A percentile compares a stretch with the other conserved stretches of the same genome.
These are phyloP conservation scores for Alternaria ethzedia DNA, from an alignment of 2,329 filamentous ascomycete species.

Conservation along the genomic window DNA sequence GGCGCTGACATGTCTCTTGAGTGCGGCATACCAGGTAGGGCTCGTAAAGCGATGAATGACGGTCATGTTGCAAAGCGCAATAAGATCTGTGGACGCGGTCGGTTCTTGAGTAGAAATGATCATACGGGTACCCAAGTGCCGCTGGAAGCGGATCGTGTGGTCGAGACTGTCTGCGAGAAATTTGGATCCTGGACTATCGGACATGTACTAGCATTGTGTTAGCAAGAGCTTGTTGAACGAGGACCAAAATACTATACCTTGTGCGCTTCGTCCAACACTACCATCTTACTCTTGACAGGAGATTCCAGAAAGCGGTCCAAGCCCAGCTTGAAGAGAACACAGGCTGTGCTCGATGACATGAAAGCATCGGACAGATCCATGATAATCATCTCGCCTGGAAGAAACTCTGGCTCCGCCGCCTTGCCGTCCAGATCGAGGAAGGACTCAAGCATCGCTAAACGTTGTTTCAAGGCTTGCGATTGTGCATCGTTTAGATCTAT, in stretches of 20 bases:
- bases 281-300: constrained; percentile 56
- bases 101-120: constrained; percentile 81
- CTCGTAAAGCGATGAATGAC: constrained; percentile 55
- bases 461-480: constrained; percentile 19
- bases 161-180: constrained; percentile 68
- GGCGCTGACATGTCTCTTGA: not conserved
- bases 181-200: constrained; percentile 59
- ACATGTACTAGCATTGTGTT: constrained; percentile 63
- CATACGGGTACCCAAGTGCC: constrained; percentile 70
- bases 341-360: constrained; percentile 70
- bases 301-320: constrained; percentile 68
- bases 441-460: constrained; percentile 68
- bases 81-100: constrained; percentile 69
- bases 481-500: not conserved
- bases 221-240: not conserved
- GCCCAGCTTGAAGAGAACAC: constrained; percentile 74
- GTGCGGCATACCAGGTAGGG: not conserved
- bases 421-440: constrained; percentile 59
- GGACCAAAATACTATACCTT: constrained; percentile 37
- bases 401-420: constrained; percentile 15
- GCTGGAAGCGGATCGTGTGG: constrained; percentile 70
- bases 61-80: constrained; percentile 75
- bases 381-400: constrained; percentile 65
- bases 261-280: constrained; percentile 80
- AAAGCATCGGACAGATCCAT: constrained; percentile 78